A percentile compares a stretch with the other conserved stretches of the same genome.
Conservation (phyloP, 2,329 filamentous ascomycete genomes). For the Exophiala calicioides region DNA sequence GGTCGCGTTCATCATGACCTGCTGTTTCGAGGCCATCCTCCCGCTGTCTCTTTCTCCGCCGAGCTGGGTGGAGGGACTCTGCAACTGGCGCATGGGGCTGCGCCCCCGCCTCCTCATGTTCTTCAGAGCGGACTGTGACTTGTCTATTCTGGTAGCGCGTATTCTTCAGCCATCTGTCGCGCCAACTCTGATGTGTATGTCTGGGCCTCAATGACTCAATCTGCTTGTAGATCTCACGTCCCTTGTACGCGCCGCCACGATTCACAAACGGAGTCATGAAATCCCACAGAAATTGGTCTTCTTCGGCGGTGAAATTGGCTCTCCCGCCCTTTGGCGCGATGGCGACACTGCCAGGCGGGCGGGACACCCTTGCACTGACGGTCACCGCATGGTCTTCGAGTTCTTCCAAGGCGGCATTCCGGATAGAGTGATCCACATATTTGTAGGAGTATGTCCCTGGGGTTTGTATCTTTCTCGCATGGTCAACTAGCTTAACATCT, state of each 20-base stretch:
- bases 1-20: conserved; percentile 14
- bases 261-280: conserved; percentile 43
- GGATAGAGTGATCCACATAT: conserved; percentile 59
- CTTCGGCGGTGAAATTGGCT: conserved; percentile 42
- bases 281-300: conserved; percentile 49
- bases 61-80: not conserved
- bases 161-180: conserved; percentile 48
- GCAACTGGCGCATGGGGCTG: not conserved
- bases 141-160: conserved; percentile 30
- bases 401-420: conserved; percentile 50
- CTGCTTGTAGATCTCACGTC: conserved; percentile 49
- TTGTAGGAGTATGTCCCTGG: conserved; percentile 58
- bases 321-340: conserved; percentile 39
- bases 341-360: conserved; percentile 47
- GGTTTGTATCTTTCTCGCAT: conserved; percentile 51
- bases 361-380: conserved; percentile 39
- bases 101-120: not conserved
- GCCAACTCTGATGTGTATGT: conserved; percentile 53
- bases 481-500: conserved; percentile 61
- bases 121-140: conserved; percentile 11
- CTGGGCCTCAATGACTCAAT: conserved; percentile 41
- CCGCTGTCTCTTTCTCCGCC: conserved; percentile 9
- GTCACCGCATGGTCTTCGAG: conserved; percentile 51
- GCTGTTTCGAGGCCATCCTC: too few relatives aligned
- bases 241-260: conserved; percentile 36